Base-by-base conservation (phyloP, 164 flowering plant genomes). In the Nymphaea thermarum region DNA sequence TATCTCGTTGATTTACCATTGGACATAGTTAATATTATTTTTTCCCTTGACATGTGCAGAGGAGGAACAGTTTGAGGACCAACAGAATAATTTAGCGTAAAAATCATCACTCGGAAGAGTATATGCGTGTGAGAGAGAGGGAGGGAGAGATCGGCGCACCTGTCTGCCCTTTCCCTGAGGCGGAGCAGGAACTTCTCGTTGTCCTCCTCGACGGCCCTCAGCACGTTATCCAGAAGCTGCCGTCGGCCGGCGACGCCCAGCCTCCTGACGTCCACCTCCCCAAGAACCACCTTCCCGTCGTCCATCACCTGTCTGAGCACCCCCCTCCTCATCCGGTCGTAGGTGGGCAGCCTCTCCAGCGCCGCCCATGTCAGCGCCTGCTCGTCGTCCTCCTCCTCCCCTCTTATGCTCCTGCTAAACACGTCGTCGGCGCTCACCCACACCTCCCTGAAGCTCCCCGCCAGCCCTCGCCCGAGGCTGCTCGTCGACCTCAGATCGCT, bases 341-440 rank as follows among this genome's bases (percentile, higher is more conserved):
- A 82, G 2, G 88, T 85, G 2, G 91, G 86, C 2, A 85, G 83
- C 71, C 80, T 74, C 73, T 85, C 91, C 1, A 86, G 77, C 6
- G 91, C 88, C 11, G 88, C 91, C 86, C 87, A 85, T 66, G 66
- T 78, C 18, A 86, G 80, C 75, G 82, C 85, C 60, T 86, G 85
- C 68, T 87, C 91, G 41, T 86, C 92, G 2, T 82, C 84, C 3
- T 73, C 57, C 15, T 0, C 57, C 15, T 51, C 57, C 57, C 15
- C 57, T 16, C 71, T 62, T 25, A 79, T 78, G 57, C 67, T 70
- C 55, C 44, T 47, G 55, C 63, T 78, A 78, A 55, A 76, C 82
- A 69, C 57, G 57, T 51, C 14, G 14, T 80, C 85, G 14, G 68
- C 73, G 64, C 67, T 71, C 4, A 43, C 70, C 79, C 76, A 78